Evolutionary conservation across 78 protist species (phyloP).

Genomic region (Monosiga brevicollis): DNA sequence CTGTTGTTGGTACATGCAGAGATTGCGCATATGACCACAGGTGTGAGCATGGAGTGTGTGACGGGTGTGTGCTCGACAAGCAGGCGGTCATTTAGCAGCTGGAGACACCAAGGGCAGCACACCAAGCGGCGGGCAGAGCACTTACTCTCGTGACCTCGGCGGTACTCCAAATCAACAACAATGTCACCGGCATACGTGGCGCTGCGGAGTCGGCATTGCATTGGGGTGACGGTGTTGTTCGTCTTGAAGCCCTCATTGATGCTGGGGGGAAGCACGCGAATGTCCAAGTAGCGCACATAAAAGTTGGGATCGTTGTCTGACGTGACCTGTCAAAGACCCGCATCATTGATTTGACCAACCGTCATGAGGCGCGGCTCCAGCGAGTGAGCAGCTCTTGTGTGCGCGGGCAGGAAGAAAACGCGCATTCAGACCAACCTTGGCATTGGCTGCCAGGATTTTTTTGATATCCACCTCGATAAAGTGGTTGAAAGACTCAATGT

Average conservation of each 20-base stretch:
- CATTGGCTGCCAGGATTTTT: slow-evolving; percentile 53
- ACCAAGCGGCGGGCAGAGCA: slow-evolving; percentile 91
- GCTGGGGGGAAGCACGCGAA: slow-evolving; percentile 67
- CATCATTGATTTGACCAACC: no score
- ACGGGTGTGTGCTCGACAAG: background rate
- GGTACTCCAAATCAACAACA: slow-evolving; percentile 81
- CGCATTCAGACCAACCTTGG: no score
- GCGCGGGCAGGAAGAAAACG: background rate
- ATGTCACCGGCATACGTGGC: slow-evolving; percentile 95
- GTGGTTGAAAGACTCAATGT: slow-evolving; percentile 93
- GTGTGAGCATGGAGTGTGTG: background rate
- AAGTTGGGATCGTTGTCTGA: slow-evolving; percentile 94
- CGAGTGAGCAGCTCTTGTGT: background rate
- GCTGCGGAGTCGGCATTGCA: slow-evolving; percentile 94
- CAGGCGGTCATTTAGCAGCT: slow-evolving; percentile 33
- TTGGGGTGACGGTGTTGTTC: slow-evolving; percentile 71
- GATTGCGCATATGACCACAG: slow-evolving; percentile 61
- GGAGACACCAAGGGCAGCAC: slow-evolving; percentile 73
- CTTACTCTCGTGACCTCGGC: slow-evolving; percentile 40
- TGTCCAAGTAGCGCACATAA: slow-evolving; percentile 89
- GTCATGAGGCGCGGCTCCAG: no score
- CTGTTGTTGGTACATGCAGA: slow-evolving; percentile 94
- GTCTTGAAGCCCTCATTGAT: slow-evolving; percentile 66
- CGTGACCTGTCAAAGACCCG: slow-evolving; percentile 13
- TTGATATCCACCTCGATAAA: slow-evolving; percentile 78